Base-by-base conservation (phyloP, 2,329 filamentous ascomycete genomes). In the Phialemoniopsis sp. region DNA sequence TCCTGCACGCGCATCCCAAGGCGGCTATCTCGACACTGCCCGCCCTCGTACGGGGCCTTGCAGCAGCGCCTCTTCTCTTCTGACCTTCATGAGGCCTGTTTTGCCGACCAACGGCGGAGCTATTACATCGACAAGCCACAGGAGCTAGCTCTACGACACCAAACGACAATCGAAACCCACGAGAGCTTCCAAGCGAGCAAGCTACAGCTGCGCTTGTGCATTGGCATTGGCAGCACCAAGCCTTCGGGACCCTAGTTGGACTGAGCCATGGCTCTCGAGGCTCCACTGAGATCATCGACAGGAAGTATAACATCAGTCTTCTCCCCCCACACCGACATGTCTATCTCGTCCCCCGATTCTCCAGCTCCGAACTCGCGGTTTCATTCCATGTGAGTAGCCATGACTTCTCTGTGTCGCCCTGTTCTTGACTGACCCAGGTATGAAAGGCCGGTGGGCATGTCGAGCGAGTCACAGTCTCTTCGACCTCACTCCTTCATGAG, bases 241-340 rank as follows among this genome's bases (percentile, higher is more conserved):
- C 30, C 38, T 34, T 21, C 37, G 34, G 29, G 32, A 29, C 28
- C 29, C 19, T 42, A 43, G 38, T 38, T 42, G 26, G 38, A 43
- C 44, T 43, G 40, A 48, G 49, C 49, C 61, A 80, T 80, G 76
- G 77, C 77, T 58, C 67, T 82, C 57, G 73, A 79, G 63, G 78
- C 72, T 55, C 79, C 80, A 44, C 59, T 85, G 52, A 68, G 79
- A 54, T 76, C 78, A 45, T 84, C 81, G 45, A 76, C 76, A 43
- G 76, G 73, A 56, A 76, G 66, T 60, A 61, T 76, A 49, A 67
- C 73, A 59, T 72, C 74, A 39, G 58, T 65, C 44, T 76, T 77
- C 49, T 73, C 73, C 41, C 64, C 68, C 35, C 70, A 70, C 47
- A 66, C 70, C 46, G 70, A 80, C 36, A 76, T 80, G 64, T 72